phyloP scores from a whole-genome alignment of 2,329 filamentous ascomycete genomes.

The Aspergillus latus region DNA sequence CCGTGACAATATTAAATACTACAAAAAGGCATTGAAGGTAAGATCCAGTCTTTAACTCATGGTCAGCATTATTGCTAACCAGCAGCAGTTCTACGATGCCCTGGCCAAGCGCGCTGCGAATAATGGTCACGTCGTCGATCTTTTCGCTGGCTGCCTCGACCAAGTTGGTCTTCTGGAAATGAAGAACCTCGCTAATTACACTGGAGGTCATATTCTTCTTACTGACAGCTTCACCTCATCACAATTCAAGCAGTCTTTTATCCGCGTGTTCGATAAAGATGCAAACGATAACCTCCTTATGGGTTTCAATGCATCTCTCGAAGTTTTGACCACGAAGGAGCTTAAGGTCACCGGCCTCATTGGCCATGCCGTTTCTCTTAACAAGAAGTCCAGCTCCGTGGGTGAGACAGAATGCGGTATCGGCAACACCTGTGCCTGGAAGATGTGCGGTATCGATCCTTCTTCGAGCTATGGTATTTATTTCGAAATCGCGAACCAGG shows the following conservation, averaged over 20 bases:
- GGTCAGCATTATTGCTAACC: constrained; percentile 21
- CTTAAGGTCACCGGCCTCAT: constrained; percentile 97
- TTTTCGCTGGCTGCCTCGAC: constrained; percentile 95
- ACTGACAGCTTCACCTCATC: constrained; percentile 98
- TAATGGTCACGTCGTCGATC: constrained; percentile 96
- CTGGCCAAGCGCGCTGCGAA: constrained; percentile 92
- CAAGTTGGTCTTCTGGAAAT: constrained; percentile 97
- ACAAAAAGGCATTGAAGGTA: constrained; percentile 97
- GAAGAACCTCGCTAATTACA: constrained; percentile 95
- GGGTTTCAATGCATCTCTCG: constrained; percentile 96
- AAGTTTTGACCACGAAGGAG: constrained; percentile 96
- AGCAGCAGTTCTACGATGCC: constrained; percentile 81
- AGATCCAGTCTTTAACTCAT: constrained; percentile 19
- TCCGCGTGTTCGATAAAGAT: constrained; percentile 96
- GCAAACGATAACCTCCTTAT: constrained; percentile 91
- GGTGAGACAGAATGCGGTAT: constrained; percentile 98
- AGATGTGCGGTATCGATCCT: constrained; percentile 98
- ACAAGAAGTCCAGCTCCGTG: constrained; percentile 96
- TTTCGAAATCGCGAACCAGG: constrained; percentile 95
- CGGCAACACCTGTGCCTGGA: constrained; percentile 98
- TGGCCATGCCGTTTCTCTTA: constrained; percentile 91
- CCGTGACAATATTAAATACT: constrained; percentile 98
- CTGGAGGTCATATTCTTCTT: constrained; percentile 97
- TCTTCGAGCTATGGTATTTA: constrained; percentile 92
- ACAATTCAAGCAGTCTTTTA: constrained; percentile 99